phyloP scores from a whole-genome alignment of 1,284 basidiomycete genomes.

The Rugosomyces carneus region DNA sequence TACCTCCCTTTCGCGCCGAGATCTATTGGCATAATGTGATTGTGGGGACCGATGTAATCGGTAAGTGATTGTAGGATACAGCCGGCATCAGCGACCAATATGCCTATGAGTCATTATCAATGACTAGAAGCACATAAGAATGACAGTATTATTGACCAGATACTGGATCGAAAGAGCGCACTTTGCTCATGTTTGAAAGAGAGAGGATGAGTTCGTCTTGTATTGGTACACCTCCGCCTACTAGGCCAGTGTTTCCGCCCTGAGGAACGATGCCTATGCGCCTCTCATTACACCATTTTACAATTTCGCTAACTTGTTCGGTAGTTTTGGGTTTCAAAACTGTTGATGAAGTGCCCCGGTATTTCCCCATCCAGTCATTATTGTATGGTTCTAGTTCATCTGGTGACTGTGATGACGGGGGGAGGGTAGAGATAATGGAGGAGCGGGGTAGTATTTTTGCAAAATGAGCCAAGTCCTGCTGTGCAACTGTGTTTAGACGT shows the following conservation, averaged over 20 bases:
- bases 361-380: conserved; percentile 97
- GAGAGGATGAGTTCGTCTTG: conserved; percentile 87
- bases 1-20: conserved; percentile 96
- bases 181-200: conserved; percentile 76
- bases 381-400: conserved; percentile 84
- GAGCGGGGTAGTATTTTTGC: conserved; percentile 50
- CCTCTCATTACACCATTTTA: conserved; percentile 78
- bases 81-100: conserved; percentile 82
- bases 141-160: conserved; percentile 52
- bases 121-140: conserved; percentile 11
- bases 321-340: conserved; percentile 89
- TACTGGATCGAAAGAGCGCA: conserved; percentile 90
- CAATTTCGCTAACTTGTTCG: conserved; percentile 81
- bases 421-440: conserved; percentile 61
- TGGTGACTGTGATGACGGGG: conserved; percentile 37
- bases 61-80: conserved; percentile 92
- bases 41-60: conserved; percentile 80
- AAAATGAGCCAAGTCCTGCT: conserved; percentile 60
- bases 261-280: conserved; percentile 91
- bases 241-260: conserved; percentile 97
- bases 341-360: conserved; percentile 76
- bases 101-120: conserved; percentile 38
- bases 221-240: conserved; percentile 93
- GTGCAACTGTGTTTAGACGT: conserved; percentile 36
- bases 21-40: conserved; percentile 97